A percentile compares a stretch with the other conserved stretches of the same genome.
These are phyloP conservation scores for Boletus rufocinnamomeus DNA, from an alignment of 768 basidiomycete genomes.

Conservation along the genomic window DNA sequence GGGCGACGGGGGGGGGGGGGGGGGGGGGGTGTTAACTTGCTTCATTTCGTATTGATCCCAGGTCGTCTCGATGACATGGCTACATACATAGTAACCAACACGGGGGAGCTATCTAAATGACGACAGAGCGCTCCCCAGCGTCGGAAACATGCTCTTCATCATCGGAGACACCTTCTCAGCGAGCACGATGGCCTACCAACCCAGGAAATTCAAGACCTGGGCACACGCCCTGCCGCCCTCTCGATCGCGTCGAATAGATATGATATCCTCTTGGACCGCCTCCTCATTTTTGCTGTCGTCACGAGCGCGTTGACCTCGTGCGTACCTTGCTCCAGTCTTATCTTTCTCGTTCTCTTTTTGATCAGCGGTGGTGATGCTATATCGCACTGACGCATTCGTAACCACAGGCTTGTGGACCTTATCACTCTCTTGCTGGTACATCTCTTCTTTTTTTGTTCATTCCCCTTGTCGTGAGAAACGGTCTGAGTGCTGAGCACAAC, in stretches of 20 bases:
- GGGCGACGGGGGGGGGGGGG: too few relatives aligned
- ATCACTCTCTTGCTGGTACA: conserved; percentile 28
- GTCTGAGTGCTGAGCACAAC: not conserved
- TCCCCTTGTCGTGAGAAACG: not conserved
- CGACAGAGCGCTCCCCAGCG: conserved; percentile 13
- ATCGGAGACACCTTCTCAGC: conserved; percentile 27
- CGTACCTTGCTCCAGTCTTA: conserved; percentile 1
- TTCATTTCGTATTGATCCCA: too few relatives aligned
- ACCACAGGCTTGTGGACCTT: conserved; percentile 27
- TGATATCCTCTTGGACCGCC: conserved; percentile 23
- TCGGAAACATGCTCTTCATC: conserved; percentile 30
- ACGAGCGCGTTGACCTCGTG: conserved; percentile 30
- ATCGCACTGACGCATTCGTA: not conserved
- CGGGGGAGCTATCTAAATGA: conserved; percentile 15
- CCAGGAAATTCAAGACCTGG: conserved; percentile 18
- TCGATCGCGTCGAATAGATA: conserved; percentile 19
- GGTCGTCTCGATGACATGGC: too few relatives aligned
- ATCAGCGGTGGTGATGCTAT: too few relatives aligned
- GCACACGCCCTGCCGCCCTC: not conserved
- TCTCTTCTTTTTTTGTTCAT: not conserved
- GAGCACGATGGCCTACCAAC: conserved; percentile 25
- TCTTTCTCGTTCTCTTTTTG: not conserved
- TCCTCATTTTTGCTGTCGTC: conserved; percentile 27
- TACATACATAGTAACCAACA: too few relatives aligned
- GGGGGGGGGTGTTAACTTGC: too few relatives aligned